Evolutionary conservation across 345 rosid species (phyloP).

Genomic region (Camelina neglecta): DNA sequence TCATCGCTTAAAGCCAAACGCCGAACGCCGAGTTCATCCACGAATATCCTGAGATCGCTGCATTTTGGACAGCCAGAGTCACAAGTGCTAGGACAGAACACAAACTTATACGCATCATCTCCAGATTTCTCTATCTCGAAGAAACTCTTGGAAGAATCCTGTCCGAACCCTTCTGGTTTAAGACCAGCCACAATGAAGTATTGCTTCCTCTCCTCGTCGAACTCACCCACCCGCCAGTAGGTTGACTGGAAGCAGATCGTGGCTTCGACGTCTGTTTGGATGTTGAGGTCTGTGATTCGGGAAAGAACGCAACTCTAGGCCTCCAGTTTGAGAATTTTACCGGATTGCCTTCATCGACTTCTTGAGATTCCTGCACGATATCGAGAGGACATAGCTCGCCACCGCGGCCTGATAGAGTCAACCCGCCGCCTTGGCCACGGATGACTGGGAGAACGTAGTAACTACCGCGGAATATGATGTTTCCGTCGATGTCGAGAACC

Average conservation of each 20-base stretch:
- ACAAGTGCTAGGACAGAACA: slow-evolving; percentile 59
- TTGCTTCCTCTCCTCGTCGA: slow-evolving; percentile 46
- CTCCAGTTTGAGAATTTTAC: slow-evolving; percentile 42
- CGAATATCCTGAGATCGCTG: slow-evolving; percentile 56
- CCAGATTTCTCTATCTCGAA: slow-evolving; percentile 56
- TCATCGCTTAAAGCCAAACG: slow-evolving; percentile 56
- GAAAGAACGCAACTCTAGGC: slow-evolving; percentile 17
- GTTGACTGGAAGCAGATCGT: slow-evolving; percentile 52
- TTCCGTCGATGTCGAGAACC: slow-evolving; percentile 39
- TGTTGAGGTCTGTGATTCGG: slow-evolving; percentile 34
- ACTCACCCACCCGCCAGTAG: slow-evolving; percentile 52
- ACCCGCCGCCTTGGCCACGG: slow-evolving; percentile 44
- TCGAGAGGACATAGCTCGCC: slow-evolving; percentile 20
- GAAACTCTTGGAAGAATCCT: slow-evolving; percentile 55
- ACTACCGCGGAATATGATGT: slow-evolving; percentile 20
- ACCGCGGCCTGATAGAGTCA: slow-evolving; percentile 40
- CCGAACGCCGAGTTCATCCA: slow-evolving; percentile 48
- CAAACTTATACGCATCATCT: slow-evolving; percentile 56
- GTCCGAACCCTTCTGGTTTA: slow-evolving; percentile 49
- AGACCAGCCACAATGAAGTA: slow-evolving; percentile 55
- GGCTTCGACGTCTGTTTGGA: slow-evolving; percentile 47
- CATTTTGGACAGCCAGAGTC: slow-evolving; percentile 46
- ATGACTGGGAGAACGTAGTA: slow-evolving; percentile 44
- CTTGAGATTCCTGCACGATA: slow-evolving; percentile 41
- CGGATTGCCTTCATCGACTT: slow-evolving; percentile 38